A percentile compares a stretch with the other conserved stretches of the same genome.
These are phyloP conservation scores for Ciborinia camelliae DNA, from an alignment of 2,329 filamentous ascomycete genomes.

Conservation along the genomic window DNA sequence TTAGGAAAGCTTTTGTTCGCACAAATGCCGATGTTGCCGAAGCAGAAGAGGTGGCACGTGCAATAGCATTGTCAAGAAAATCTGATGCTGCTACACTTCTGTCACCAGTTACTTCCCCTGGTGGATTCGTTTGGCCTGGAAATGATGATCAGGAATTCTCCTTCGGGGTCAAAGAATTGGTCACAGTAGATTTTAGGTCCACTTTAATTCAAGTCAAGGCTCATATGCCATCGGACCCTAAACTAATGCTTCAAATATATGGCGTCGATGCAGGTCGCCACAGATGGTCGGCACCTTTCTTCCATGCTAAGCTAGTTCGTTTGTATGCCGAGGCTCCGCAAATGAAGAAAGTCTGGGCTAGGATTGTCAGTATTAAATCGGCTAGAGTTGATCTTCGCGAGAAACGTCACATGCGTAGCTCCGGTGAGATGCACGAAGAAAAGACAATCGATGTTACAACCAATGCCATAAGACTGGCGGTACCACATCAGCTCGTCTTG, in stretches of 20 bases:
- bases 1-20: slow-evolving; percentile 66
- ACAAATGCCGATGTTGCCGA: slow-evolving; percentile 48
- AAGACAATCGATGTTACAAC: slow-evolving; percentile 79
- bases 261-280: slow-evolving; percentile 78
- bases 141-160: slow-evolving; percentile 21
- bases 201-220: slow-evolving; percentile 84
- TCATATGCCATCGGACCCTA: slow-evolving; percentile 83
- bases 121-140: slow-evolving; percentile 23
- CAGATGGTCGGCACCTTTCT: slow-evolving; percentile 80
- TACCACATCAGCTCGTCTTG: slow-evolving; percentile 88
- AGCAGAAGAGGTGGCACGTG: slow-evolving; percentile 37
- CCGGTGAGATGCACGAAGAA: slow-evolving; percentile 61
- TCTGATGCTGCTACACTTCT: slow-evolving; percentile 27
- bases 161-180: slow-evolving; percentile 54
- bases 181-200: slow-evolving; percentile 79
- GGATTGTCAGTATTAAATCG: slow-evolving; percentile 78
- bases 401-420: slow-evolving; percentile 63
- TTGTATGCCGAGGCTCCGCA: slow-evolving; percentile 84
- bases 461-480: slow-evolving; percentile 81
- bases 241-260: slow-evolving; percentile 85
- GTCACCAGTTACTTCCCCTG: slow-evolving; percentile 32
- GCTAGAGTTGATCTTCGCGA: slow-evolving; percentile 78
- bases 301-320: slow-evolving; percentile 73
- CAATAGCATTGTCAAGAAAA: slow-evolving; percentile 17
- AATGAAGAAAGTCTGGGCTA: slow-evolving; percentile 79